Conservation (phyloP, 2,329 filamentous ascomycete species). For the Xylariales sp. region DNA sequence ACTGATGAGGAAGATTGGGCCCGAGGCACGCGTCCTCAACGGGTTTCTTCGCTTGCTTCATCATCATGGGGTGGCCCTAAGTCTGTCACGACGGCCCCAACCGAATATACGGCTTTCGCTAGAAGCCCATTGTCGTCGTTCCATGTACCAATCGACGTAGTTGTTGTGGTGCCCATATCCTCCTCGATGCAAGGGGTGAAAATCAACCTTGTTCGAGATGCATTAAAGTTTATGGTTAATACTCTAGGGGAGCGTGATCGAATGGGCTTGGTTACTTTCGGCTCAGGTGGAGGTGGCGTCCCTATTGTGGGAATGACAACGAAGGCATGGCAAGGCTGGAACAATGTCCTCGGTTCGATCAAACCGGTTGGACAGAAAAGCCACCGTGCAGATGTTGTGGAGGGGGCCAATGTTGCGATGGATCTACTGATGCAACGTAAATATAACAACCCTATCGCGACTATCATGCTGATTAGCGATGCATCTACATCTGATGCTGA, state of each 20-base stretch:
- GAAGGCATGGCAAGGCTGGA: slow-evolving; percentile 93
- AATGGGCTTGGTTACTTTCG: slow-evolving; percentile 97
- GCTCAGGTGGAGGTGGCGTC: slow-evolving; percentile 91
- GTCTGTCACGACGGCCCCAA: slow-evolving; percentile 88
- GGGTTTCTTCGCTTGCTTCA: slow-evolving; percentile 85
- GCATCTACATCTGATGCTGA: slow-evolving; percentile 94
- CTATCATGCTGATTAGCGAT: slow-evolving; percentile 96
- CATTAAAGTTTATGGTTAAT: slow-evolving; percentile 89
- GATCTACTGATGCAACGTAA: slow-evolving; percentile 98
- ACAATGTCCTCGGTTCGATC: slow-evolving; percentile 85
- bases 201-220: slow-evolving; percentile 92
- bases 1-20: slow-evolving; percentile 91
- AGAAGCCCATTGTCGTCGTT: slow-evolving; percentile 66
- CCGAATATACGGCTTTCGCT: slow-evolving; percentile 86
- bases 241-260: slow-evolving; percentile 92
- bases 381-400: slow-evolving; percentile 93
- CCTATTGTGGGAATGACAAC: slow-evolving; percentile 98
- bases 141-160: slow-evolving; percentile 93
- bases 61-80: slow-evolving; percentile 83
- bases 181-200: slow-evolving; percentile 99
- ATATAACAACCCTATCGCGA: slow-evolving; percentile 93
- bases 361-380: slow-evolving; percentile 97
- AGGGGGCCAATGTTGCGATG: slow-evolving; percentile 98
- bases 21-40: slow-evolving; percentile 67
- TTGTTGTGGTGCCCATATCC: slow-evolving; percentile 96